A percentile compares a stretch with the other conserved stretches of the same genome.
These are phyloP conservation scores for Phoma sp. DNA, from an alignment of 2,329 filamentous ascomycete genomes.

Conservation along the genomic window DNA sequence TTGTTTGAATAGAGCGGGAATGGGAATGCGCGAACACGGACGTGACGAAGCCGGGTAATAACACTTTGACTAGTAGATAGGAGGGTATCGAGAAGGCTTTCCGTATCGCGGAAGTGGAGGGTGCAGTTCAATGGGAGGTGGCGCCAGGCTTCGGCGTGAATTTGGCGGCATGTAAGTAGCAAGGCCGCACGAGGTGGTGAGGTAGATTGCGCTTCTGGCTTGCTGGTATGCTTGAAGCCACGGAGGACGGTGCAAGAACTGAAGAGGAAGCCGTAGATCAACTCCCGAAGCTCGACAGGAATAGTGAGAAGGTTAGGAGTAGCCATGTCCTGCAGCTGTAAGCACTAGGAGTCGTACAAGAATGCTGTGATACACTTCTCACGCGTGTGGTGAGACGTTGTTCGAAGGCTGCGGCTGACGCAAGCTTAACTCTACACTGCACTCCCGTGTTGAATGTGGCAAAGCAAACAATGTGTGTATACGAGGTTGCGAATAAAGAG, in stretches of 20 bases:
- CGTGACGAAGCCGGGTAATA: constrained; percentile 40
- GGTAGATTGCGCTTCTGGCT: not conserved
- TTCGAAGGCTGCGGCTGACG: not conserved
- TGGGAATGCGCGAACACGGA: constrained; percentile 41
- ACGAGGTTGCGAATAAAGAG: not conserved
- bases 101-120: constrained; percentile 44
- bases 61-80: constrained; percentile 39
- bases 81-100: constrained; percentile 42
- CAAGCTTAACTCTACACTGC: not conserved
- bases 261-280: constrained; percentile 46
- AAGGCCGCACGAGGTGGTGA: constrained; percentile 37
- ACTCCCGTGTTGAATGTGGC: not conserved
- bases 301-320: constrained; percentile 37
- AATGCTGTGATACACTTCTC: not conserved
- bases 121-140: constrained; percentile 40
- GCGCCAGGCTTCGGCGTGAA: constrained; percentile 41
- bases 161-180: constrained; percentile 39
- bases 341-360: constrained; percentile 6
- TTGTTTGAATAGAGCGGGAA: constrained; percentile 40
- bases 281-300: constrained; percentile 42
- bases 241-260: constrained; percentile 37
- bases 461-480: not conserved
- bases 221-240: constrained; percentile 31
- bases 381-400: not conserved
- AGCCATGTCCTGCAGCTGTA: constrained; percentile 9